phyloP scores from a whole-genome alignment of 2,329 filamentous ascomycete genomes.

The Mollisia scopiformis region DNA sequence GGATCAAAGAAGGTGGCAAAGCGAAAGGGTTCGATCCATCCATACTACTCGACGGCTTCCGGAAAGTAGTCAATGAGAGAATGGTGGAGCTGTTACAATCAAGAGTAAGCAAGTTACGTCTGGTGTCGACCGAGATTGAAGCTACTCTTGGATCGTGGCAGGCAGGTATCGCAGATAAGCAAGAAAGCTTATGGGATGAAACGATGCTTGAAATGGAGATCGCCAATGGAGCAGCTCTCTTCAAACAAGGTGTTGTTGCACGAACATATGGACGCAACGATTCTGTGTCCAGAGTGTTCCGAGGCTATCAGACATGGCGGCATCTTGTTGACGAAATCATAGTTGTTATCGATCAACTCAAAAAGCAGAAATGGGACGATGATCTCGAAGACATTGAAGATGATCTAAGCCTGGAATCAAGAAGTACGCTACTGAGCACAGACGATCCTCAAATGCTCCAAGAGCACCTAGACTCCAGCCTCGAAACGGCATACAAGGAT shows the following conservation, averaged over 20 bases:
- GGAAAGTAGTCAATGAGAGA: constrained; percentile 69
- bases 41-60: constrained; percentile 69
- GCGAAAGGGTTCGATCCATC: constrained; percentile 69
- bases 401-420: constrained; percentile 68
- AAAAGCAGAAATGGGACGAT: constrained; percentile 74
- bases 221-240: constrained; percentile 63
- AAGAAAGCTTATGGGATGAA: constrained; percentile 68
- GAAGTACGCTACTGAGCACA: constrained; percentile 69
- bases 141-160: constrained; percentile 64
- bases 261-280: constrained; percentile 74
- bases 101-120: constrained; percentile 65
- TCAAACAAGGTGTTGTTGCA: constrained; percentile 71
- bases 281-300: constrained; percentile 62
- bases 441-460: constrained; percentile 71
- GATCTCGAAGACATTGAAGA: constrained; percentile 73
- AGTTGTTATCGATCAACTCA: constrained; percentile 65
- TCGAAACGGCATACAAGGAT: constrained; percentile 58
- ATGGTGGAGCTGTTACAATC: constrained; percentile 64
- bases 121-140: constrained; percentile 67
- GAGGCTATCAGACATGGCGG: constrained; percentile 73
- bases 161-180: constrained; percentile 51
- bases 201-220: constrained; percentile 67
- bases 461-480: constrained; percentile 57
- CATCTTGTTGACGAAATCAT: constrained; percentile 70
- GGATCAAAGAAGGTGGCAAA: constrained; percentile 71